phyloP scores from a whole-genome alignment of 768 basidiomycete genomes.

The Lentinula lateritia region DNA sequence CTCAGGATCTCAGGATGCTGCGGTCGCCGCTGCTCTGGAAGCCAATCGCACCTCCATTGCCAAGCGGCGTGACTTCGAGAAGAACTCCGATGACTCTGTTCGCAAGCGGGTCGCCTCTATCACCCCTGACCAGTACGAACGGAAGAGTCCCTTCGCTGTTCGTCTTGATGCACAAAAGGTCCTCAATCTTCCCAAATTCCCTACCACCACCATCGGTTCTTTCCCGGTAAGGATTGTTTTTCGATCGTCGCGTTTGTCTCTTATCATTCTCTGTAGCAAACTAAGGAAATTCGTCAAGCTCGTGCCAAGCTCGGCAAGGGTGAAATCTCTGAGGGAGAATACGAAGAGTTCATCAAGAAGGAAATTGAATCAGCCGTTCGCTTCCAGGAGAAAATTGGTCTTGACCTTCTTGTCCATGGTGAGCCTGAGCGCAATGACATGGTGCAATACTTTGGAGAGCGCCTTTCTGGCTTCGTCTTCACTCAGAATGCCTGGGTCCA shows the following conservation, averaged over 20 bases:
- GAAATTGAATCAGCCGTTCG: constrained; percentile 90
- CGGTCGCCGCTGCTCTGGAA: constrained; percentile 70
- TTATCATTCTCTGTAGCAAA: constrained; percentile 57
- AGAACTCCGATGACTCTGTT: constrained; percentile 86
- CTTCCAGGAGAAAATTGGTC: constrained; percentile 95
- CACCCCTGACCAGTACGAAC: constrained; percentile 78
- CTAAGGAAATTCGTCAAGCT: constrained; percentile 96
- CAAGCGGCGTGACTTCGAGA: constrained; percentile 93
- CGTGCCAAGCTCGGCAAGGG: constrained; percentile 94
- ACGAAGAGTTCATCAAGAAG: constrained; percentile 97
- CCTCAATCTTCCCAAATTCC: constrained; percentile 93
- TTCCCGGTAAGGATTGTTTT: constrained; percentile 68
- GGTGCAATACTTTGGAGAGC: constrained; percentile 99
- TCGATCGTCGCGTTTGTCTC: neutral
- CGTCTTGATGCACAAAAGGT: constrained; percentile 88
- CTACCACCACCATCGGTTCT: constrained; percentile 96
- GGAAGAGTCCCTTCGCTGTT: constrained; percentile 82
- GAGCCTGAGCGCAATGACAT: constrained; percentile 99
- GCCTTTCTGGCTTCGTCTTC: constrained; percentile 91
- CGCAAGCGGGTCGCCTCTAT: constrained; percentile 94
- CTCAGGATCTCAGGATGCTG: constrained; percentile 77
- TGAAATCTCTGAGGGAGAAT: constrained; percentile 79
- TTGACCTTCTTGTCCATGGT: constrained; percentile 97
- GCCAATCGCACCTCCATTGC: constrained; percentile 87
- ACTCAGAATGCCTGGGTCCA: constrained; percentile 99